These are phyloP conservation scores for Lyophyllum decastes DNA, from an alignment of 768 basidiomycete genomes.

Conservation along the genomic window DNA sequence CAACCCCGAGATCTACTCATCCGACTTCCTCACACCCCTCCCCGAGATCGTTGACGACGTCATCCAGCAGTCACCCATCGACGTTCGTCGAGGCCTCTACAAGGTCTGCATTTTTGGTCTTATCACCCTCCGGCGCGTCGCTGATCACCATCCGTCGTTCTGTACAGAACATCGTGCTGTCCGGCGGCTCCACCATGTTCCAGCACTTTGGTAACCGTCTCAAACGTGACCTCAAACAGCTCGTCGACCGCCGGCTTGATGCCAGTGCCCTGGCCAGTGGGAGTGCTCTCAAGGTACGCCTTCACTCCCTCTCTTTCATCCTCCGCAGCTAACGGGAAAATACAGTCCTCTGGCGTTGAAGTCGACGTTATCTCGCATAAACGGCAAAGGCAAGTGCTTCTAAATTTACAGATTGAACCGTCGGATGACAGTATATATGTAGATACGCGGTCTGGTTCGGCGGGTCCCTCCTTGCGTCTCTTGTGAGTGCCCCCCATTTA, in stretches of 20 bases:
- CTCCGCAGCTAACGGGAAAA: not conserved
- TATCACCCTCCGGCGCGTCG: too few relatives aligned
- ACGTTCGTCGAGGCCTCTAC: constrained; percentile 94
- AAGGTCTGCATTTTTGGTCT: constrained; percentile 52
- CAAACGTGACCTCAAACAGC: constrained; percentile 91
- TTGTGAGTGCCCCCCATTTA: constrained; percentile 56
- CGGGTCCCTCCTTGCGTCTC: constrained; percentile 89
- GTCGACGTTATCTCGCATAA: constrained; percentile 99
- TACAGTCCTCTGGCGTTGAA: constrained; percentile 91
- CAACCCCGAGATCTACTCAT: constrained; percentile 98
- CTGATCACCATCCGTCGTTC: not conserved
- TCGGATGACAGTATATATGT: not conserved
- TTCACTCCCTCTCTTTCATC: not conserved
- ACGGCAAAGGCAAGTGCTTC: constrained; percentile 72
- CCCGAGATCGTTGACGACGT: constrained; percentile 96
- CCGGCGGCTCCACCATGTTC: constrained; percentile 99
- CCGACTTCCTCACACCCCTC: constrained; percentile 95
- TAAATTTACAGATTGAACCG: not conserved
- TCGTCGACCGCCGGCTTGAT: constrained; percentile 90
- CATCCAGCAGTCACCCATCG: constrained; percentile 94
- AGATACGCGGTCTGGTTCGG: constrained; percentile 98
- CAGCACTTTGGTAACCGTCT: constrained; percentile 97
- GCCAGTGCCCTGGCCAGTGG: constrained; percentile 75
- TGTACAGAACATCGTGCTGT: constrained; percentile 89
- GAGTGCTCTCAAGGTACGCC: constrained; percentile 67